Conservation (phyloP, 208 protist species). For the Acanthamoeba divionensis region DNA sequence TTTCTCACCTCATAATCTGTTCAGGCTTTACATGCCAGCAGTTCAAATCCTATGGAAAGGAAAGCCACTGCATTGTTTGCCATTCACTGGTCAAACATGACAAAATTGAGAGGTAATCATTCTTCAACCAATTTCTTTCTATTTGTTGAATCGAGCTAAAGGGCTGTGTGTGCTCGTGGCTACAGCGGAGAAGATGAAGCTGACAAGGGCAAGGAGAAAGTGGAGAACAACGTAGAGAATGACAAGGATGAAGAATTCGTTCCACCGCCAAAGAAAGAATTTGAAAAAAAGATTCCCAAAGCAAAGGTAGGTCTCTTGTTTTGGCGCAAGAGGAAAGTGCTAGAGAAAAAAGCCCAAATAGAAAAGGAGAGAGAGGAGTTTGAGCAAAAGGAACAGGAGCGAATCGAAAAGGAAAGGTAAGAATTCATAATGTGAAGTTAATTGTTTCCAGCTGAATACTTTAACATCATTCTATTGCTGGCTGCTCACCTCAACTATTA, state of each 20-base stretch:
- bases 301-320: background rate
- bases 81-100: background rate
- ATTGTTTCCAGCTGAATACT: too few species aligned
- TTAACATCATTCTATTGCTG: too few species aligned
- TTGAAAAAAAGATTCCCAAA: background rate
- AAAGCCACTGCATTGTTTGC: slow-evolving; percentile 19
- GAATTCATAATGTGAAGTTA: too few species aligned
- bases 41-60: background rate
- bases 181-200: background rate
- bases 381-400: background rate
- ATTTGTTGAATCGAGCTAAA: too few species aligned
- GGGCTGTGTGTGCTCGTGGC: too few species aligned
- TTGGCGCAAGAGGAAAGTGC: background rate
- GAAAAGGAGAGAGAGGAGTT: background rate
- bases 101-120: too few species aligned
- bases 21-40: slow-evolving; percentile 11
- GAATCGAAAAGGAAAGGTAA: background rate
- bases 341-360: background rate
- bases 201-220: background rate
- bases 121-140: too few species aligned
- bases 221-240: background rate
- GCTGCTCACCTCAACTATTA: too few species aligned
- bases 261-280: background rate
- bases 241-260: background rate
- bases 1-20: background rate